Evolutionary conservation across 805 yeast genomes (phyloP).

Genomic region (Tetrapisispora namnaoensis): DNA sequence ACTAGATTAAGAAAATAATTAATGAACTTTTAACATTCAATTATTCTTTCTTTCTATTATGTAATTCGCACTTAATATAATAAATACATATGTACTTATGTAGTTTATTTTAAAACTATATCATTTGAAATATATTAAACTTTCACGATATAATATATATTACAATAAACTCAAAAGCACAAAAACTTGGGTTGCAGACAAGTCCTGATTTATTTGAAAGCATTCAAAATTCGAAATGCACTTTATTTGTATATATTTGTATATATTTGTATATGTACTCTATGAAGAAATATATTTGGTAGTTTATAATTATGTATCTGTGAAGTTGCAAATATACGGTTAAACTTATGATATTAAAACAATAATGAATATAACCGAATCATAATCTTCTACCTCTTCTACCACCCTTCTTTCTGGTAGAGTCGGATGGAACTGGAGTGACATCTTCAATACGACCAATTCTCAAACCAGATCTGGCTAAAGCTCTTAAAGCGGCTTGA

Average conservation of each 20-base stretch:
- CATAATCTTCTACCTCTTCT: conserved; percentile 99
- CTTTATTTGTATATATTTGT: too few relatives aligned
- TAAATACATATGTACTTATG: neutral
- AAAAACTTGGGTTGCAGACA: too few relatives aligned
- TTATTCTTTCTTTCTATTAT: neutral
- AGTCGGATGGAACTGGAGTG: conserved; percentile 99
- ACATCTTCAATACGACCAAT: conserved; percentile 99
- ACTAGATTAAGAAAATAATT: conserved; percentile 74
- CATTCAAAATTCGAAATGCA: too few relatives aligned
- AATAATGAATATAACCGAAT: conserved; percentile 13
- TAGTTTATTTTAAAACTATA: conserved; percentile 2
- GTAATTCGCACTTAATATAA: neutral
- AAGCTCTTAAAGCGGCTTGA: conserved; percentile 97
- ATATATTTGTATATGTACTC: too few relatives aligned
- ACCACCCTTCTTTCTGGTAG: conserved; percentile 99
- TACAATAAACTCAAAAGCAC: too few relatives aligned
- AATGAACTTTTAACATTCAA: neutral
- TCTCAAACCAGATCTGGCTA: conserved; percentile 99
- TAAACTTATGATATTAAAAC: neutral
- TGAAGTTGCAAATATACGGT: too few relatives aligned
- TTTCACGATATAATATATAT: neutral
- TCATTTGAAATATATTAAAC: conserved; percentile 1
- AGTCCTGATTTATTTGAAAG: neutral
- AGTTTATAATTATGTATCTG: too few relatives aligned
- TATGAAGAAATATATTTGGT: too few relatives aligned